Percentiles rank a stretch among this genome's conserved stretches.
These are phyloP conservation scores for Sherardia arvensis DNA, from an alignment of 257 asterid species.

Conservation along the genomic window DNA sequence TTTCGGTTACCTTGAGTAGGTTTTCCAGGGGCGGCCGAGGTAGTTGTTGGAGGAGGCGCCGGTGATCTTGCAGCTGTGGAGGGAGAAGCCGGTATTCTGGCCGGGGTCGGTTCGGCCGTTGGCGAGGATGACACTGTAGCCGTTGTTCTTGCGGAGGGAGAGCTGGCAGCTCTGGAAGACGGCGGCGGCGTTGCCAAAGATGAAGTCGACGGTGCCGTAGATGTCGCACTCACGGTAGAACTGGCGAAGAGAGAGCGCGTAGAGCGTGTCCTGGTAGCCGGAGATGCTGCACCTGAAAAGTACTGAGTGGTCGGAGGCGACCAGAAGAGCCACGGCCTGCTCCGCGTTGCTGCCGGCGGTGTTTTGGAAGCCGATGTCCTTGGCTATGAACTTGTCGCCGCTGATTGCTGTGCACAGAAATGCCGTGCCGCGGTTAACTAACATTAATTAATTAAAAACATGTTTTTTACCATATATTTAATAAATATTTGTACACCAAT, in stretches of 20 bases:
- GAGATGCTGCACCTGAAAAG: constrained; percentile 49
- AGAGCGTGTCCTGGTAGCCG: constrained; percentile 64
- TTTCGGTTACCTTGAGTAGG: no score
- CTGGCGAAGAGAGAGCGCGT: constrained; percentile 57
- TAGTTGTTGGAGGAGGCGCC: constrained; percentile 29
- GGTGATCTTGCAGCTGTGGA: constrained; percentile 45
- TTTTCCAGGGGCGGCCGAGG: constrained; percentile 63
- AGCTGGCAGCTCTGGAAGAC: constrained; percentile 54
- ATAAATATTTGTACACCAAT: no score
- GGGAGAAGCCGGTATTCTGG: constrained; percentile 56
- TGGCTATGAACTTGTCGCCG: constrained; percentile 62
- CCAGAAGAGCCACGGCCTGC: constrained; percentile 53
- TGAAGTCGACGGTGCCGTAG: constrained; percentile 61
- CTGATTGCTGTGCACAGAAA: constrained; percentile 34
- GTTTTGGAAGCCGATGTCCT: constrained; percentile 67
- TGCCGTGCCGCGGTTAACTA: background rate
- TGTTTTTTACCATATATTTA: no score
- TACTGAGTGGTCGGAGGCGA: constrained; percentile 54
- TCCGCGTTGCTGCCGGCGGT: constrained; percentile 42
- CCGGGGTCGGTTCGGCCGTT: constrained; percentile 59
- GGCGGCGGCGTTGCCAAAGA: constrained; percentile 64
- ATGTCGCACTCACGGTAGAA: constrained; percentile 76
- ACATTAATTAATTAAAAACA: no score
- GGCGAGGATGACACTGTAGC: constrained; percentile 49
- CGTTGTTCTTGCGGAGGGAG: constrained; percentile 27